These are phyloP conservation scores for Jamesozyma piceae DNA, from an alignment of 805 yeast genomes.

Conservation along the genomic window DNA sequence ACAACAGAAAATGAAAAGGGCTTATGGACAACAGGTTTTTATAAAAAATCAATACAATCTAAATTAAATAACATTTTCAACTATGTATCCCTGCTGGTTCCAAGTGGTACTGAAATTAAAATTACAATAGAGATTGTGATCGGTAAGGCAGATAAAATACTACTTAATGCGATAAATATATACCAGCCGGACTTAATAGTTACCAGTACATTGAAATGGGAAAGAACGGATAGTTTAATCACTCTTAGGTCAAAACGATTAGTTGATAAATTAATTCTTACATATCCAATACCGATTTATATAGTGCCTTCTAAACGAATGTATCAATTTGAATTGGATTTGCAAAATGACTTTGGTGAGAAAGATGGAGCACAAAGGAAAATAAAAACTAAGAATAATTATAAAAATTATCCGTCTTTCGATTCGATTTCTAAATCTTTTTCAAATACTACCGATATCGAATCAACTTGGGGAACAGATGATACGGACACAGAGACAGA, in stretches of 20 bases:
- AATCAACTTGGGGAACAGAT: not conserved
- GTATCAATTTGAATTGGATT: conserved; percentile 16
- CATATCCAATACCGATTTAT: conserved; percentile 22
- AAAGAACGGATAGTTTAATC: conserved; percentile 18
- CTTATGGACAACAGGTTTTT: conserved; percentile 21
- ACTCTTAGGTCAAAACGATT: conserved; percentile 14
- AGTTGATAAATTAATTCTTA: conserved; percentile 16
- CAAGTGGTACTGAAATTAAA: conserved; percentile 14
- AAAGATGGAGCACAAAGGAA: not conserved
- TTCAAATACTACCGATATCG: not conserved
- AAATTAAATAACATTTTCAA: conserved; percentile 17
- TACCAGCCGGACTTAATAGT: conserved; percentile 25
- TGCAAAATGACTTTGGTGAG: conserved; percentile 5
- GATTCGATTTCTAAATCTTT: not conserved
- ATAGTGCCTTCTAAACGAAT: conserved; percentile 24
- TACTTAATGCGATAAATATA: conserved; percentile 25
- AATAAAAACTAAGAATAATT: not conserved
- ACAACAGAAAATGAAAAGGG: not conserved
- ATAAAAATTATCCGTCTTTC: not conserved
- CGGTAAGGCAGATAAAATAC: conserved; percentile 18
- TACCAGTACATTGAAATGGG: conserved; percentile 19
- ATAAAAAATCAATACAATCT: conserved; percentile 11
- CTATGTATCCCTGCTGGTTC: conserved; percentile 18
- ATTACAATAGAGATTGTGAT: conserved; percentile 25
- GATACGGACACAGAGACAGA: not conserved